Percentiles rank a stretch among this genome's conserved stretches.
These are phyloP conservation scores for Coemansia sp. DNA, from an alignment of 192 early-diverging fungal species.

Conservation along the genomic window DNA sequence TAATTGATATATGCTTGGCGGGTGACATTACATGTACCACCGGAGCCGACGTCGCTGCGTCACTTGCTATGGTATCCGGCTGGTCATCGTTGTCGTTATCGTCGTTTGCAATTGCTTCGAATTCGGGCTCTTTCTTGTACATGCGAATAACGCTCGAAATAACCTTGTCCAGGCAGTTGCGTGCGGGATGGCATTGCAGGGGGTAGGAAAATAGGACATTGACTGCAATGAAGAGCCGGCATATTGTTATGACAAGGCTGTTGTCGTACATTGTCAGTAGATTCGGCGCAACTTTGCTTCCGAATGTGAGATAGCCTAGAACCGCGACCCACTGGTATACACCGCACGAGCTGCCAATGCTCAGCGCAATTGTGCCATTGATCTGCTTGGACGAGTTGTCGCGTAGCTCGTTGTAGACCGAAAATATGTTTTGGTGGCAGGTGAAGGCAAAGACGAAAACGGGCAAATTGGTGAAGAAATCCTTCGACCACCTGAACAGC, in stretches of 20 bases:
- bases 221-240: constrained; percentile 84
- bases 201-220: constrained; percentile 91
- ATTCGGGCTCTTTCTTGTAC: constrained; percentile 34
- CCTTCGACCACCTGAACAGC: constrained; percentile 56
- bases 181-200: constrained; percentile 88
- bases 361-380: constrained; percentile 65
- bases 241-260: constrained; percentile 69
- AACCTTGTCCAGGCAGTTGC: constrained; percentile 88
- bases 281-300: constrained; percentile 76
- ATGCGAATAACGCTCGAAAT: constrained; percentile 38
- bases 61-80: neutral
- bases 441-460: constrained; percentile 99
- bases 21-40: constrained; percentile 45
- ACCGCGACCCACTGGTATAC: constrained; percentile 86
- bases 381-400: constrained; percentile 77
- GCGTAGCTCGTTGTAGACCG: constrained; percentile 91
- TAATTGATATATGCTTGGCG: constrained; percentile 62
- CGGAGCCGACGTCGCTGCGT: constrained; percentile 18
- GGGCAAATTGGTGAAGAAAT: constrained; percentile 77
- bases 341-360: constrained; percentile 72
- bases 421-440: constrained; percentile 98
- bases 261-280: constrained; percentile 64
- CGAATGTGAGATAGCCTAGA: constrained; percentile 92
- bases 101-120: constrained; percentile 23
- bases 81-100: neutral